A percentile compares a stretch with the other conserved stretches of the same genome.
These are phyloP conservation scores for Datisca glomerata DNA, from an alignment of 306 rosid genomes.

Conservation along the genomic window DNA sequence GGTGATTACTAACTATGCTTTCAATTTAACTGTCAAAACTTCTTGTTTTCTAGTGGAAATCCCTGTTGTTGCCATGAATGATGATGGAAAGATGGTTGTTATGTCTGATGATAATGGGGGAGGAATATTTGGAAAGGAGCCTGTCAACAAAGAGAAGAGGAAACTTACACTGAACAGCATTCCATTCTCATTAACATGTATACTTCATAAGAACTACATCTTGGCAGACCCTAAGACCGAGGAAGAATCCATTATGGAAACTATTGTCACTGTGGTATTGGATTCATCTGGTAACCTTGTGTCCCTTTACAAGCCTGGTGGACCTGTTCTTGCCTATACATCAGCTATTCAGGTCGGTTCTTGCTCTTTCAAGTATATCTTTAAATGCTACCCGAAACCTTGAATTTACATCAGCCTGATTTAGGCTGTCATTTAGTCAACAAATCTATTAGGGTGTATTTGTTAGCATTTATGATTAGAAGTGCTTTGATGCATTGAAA, in stretches of 20 bases:
- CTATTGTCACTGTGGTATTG: slow-evolving; percentile 66
- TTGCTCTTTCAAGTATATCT: slow-evolving; percentile 1
- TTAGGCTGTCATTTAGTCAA: too few species aligned
- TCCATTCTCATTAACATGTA: slow-evolving; percentile 75
- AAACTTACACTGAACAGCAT: slow-evolving; percentile 48
- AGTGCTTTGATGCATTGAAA: too few species aligned
- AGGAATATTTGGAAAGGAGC: slow-evolving; percentile 33
- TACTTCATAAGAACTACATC: slow-evolving; percentile 70
- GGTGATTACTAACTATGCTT: neutral
- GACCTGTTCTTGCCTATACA: slow-evolving; percentile 58
- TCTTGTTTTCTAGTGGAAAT: slow-evolving; percentile 50
- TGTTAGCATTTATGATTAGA: too few species aligned
- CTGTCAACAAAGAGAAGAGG: slow-evolving; percentile 62
- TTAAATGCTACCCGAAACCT: slow-evolving; percentile 4
- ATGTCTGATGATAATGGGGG: slow-evolving; percentile 44
- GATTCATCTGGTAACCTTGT: slow-evolving; percentile 60
- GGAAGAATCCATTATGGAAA: slow-evolving; percentile 85
- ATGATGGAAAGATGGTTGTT: slow-evolving; percentile 62
- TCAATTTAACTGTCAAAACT: neutral
- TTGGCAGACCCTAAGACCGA: slow-evolving; percentile 82
- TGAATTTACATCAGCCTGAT: neutral
- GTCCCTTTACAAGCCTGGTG: slow-evolving; percentile 88
- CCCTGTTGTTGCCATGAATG: slow-evolving; percentile 62
- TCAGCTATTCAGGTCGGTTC: slow-evolving; percentile 65
- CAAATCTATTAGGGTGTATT: too few species aligned